phyloP scores from a whole-genome alignment of 768 basidiomycete genomes.

The Kwoniella bestiolae region DNA sequence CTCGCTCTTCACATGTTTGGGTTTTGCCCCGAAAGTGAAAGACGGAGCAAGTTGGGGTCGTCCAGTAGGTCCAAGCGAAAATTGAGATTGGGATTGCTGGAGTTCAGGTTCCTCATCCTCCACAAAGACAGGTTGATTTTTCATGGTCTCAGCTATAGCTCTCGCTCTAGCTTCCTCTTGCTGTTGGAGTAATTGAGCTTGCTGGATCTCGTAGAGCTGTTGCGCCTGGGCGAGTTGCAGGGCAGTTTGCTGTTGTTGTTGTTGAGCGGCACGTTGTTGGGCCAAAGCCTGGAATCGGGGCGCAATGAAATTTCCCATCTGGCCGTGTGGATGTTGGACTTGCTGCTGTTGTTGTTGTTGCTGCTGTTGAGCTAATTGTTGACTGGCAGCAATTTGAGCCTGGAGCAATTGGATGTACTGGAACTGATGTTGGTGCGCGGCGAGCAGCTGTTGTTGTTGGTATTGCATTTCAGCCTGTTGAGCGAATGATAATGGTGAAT shows the following conservation, averaged over 20 bases:
- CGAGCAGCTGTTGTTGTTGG: slow-evolving; percentile 49
- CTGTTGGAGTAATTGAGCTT: slow-evolving; percentile 32
- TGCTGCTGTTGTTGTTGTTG: slow-evolving; percentile 66
- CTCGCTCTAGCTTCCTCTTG: slow-evolving; percentile 24
- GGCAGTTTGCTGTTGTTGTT: slow-evolving; percentile 41
- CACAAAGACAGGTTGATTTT: slow-evolving; percentile 51
- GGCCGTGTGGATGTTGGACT: slow-evolving; percentile 67
- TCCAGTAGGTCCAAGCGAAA: slow-evolving; percentile 62
- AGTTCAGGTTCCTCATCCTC: slow-evolving; percentile 45
- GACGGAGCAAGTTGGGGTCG: slow-evolving; percentile 87
- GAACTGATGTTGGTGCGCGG: slow-evolving; percentile 46
- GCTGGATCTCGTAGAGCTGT: slow-evolving; percentile 46
- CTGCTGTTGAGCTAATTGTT: slow-evolving; percentile 49
- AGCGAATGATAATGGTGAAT: slow-evolving; percentile 28
- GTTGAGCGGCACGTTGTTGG: slow-evolving; percentile 58
- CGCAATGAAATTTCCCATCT: slow-evolving; percentile 70
- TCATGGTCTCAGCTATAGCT: slow-evolving; percentile 24
- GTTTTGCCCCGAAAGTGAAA: slow-evolving; percentile 80
- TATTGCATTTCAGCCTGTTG: slow-evolving; percentile 29
- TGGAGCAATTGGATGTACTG: slow-evolving; percentile 58
- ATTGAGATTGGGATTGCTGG: slow-evolving; percentile 35
- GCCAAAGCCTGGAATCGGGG: slow-evolving; percentile 83
- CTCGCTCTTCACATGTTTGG: slow-evolving; percentile 57
- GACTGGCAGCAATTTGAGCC: slow-evolving; percentile 69
- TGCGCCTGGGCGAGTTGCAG: slow-evolving; percentile 63